These are phyloP conservation scores for Dendrobium chrysotoxum DNA, from an alignment of 106 monocot species.

Conservation along the genomic window DNA sequence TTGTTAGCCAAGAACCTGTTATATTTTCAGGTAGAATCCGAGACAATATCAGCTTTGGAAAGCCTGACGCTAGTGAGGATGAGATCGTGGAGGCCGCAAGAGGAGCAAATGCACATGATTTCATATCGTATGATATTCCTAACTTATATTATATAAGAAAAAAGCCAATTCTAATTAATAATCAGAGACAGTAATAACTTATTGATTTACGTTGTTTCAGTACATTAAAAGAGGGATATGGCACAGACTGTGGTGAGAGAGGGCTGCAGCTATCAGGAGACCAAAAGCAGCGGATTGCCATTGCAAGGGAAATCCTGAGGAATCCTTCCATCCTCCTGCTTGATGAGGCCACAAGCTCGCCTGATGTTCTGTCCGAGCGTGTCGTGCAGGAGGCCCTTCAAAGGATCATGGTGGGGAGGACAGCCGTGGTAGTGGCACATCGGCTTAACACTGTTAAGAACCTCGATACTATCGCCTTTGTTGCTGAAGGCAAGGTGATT, in stretches of 20 bases:
- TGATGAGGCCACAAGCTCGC: slow-evolving; percentile 87
- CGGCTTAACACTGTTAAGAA: slow-evolving; percentile 69
- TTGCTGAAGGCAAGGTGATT: slow-evolving; percentile 26
- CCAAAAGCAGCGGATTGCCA: slow-evolving; percentile 83
- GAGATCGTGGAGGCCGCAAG: slow-evolving; percentile 60
- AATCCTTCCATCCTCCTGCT: slow-evolving; percentile 61
- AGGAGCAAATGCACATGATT: slow-evolving; percentile 71
- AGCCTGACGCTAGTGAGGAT: slow-evolving; percentile 44
- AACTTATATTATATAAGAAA: no score
- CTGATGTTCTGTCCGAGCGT: slow-evolving; percentile 58
- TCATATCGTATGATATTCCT: slow-evolving; percentile 59
- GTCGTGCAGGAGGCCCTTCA: slow-evolving; percentile 79
- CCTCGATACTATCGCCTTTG: slow-evolving; percentile 42
- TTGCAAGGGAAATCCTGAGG: slow-evolving; percentile 70
- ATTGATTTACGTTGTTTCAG: slow-evolving; percentile 16
- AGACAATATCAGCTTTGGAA: slow-evolving; percentile 71
- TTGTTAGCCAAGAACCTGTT: slow-evolving; percentile 4
- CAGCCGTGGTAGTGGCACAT: slow-evolving; percentile 77
- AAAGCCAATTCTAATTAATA: no score
- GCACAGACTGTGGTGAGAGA: slow-evolving; percentile 60
- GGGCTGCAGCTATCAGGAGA: slow-evolving; percentile 78
- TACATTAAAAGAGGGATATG: slow-evolving; percentile 41
- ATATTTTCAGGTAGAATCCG: slow-evolving; percentile 64
- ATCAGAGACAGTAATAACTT: no score
- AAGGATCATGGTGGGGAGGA: slow-evolving; percentile 65